phyloP scores from a whole-genome alignment of 768 basidiomycete genomes.

The Galerina marginata region DNA sequence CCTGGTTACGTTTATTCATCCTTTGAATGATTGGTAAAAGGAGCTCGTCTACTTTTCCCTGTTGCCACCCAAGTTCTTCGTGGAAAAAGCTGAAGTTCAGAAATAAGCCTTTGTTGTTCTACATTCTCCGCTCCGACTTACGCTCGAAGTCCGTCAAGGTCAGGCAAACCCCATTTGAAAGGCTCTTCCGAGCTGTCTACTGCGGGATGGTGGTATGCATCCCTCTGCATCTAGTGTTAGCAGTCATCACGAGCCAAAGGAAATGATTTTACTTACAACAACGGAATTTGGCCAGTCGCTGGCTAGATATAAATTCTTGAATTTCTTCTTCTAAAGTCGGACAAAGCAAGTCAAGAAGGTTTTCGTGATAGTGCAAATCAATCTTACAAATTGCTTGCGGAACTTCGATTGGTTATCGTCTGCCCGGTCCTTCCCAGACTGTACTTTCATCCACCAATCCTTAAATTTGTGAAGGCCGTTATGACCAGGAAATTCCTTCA shows the following conservation, averaged over 20 bases:
- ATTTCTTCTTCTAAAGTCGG: slow-evolving; percentile 78
- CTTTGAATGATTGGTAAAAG: slow-evolving; percentile 91
- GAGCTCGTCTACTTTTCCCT: slow-evolving; percentile 85
- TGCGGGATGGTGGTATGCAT: slow-evolving; percentile 91
- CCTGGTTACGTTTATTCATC: slow-evolving; percentile 83
- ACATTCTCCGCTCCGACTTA: slow-evolving; percentile 39
- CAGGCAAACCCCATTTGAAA: slow-evolving; percentile 97
- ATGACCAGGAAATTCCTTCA: slow-evolving; percentile 90
- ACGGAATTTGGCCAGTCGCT: slow-evolving; percentile 91
- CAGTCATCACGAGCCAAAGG: slow-evolving; percentile 1
- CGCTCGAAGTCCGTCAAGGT: slow-evolving; percentile 89
- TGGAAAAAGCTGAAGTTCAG: slow-evolving; percentile 60
- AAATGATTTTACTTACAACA: slow-evolving; percentile 62
- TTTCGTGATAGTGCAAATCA: background rate
- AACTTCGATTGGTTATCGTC: slow-evolving; percentile 79
- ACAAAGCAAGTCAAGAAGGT: background rate
- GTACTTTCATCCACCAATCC: slow-evolving; percentile 94
- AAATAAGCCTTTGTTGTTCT: background rate
- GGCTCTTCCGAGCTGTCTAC: slow-evolving; percentile 92
- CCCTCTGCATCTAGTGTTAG: slow-evolving; percentile 55
- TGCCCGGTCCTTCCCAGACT: slow-evolving; percentile 84
- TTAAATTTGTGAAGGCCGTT: slow-evolving; percentile 87
- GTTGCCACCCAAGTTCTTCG: slow-evolving; percentile 82
- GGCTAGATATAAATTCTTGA: slow-evolving; percentile 80
- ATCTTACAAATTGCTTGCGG: slow-evolving; percentile 80